Evolutionary conservation across 176 grass and related monocot genomes (phyloP), one percentile per base, ranked within the genome.

Genomic region (Themeda triandra): DNA sequence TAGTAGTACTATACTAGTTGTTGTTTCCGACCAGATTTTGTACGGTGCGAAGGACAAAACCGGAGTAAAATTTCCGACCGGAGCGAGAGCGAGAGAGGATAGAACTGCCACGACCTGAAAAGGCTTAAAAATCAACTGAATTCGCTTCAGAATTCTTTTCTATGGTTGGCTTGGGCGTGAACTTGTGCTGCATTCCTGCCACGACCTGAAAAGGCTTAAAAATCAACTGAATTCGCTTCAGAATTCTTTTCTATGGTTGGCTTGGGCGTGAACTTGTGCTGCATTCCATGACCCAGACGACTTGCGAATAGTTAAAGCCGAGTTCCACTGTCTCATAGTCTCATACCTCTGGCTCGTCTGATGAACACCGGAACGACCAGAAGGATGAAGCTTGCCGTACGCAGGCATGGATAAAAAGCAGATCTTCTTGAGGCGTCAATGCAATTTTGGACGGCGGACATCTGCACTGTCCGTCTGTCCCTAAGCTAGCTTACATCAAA

Each of bases 401-500:
- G 66, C 86, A 37, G 81, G 70, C 69, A 39, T 4, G 51, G 19
- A 56, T 32, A 39, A 87, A 87, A 87, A 91, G 75, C 24, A 80
- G 89, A 23, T 70, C 69, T 75, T 70, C 69, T 76, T 27, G 44
- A 19, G 32, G 75, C 58, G 81, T 63, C 67, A 51, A 42, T 23
- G 31, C 63, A 30, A 14, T 6, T 13, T 17, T 68, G 25, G 24
- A 40, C 75, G 82, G n/a, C 68, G 27, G 25, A 35, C 85, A 87
- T 41, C 75, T 69, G 39, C 76, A 48, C 75, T 87, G 80, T 76
- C 69, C 75, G 75, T 83, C 75, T 87, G 80, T 76, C 69, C 75
- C 80, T 83, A 84, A 71, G 81, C 73, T 69, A 76, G 69, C 78
- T 27, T 53, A 27, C 81, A 87, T 91, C 80, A 82, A 91, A 91